Evolutionary conservation across 2,329 filamentous ascomycete genomes (phyloP).

Genomic region (Calonectria montana): DNA sequence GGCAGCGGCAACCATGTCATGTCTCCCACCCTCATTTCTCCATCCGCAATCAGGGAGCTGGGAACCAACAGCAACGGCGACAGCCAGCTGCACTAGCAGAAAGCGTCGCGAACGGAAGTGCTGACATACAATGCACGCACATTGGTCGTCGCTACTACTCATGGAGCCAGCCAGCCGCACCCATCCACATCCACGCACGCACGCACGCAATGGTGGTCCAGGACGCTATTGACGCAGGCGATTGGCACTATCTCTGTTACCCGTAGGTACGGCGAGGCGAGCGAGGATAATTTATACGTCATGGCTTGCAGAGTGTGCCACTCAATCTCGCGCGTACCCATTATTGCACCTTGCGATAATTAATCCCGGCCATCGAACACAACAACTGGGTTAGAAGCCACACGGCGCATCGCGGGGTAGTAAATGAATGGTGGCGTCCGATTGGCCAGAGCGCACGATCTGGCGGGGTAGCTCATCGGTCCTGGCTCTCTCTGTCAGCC

Average conservation of each 20-base stretch:
- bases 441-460: neutral
- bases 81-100: too few species aligned
- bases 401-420: neutral
- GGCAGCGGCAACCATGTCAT: too few species aligned
- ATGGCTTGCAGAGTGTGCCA: neutral
- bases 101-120: too few species aligned
- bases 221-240: neutral
- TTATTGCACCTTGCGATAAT: neutral
- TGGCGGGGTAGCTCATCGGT: neutral
- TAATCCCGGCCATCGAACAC: neutral
- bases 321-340: neutral
- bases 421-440: neutral
- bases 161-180: too few species aligned
- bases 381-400: too few species aligned
- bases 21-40: too few species aligned
- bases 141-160: too few species aligned
- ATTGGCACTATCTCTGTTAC: neutral
- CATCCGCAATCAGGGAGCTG: too few species aligned
- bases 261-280: neutral
- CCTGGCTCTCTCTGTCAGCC: constrained; percentile 5
- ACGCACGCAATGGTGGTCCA: neutral
- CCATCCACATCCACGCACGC: too few species aligned
- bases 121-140: too few species aligned
- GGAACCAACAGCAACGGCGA: too few species aligned
- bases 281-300: neutral